A percentile compares a stretch with the other conserved stretches of the same genome.
Evolutionary conservation across 2,329 filamentous ascomycete genomes (phyloP).

Genomic region (Colletotrichum musicola): DNA sequence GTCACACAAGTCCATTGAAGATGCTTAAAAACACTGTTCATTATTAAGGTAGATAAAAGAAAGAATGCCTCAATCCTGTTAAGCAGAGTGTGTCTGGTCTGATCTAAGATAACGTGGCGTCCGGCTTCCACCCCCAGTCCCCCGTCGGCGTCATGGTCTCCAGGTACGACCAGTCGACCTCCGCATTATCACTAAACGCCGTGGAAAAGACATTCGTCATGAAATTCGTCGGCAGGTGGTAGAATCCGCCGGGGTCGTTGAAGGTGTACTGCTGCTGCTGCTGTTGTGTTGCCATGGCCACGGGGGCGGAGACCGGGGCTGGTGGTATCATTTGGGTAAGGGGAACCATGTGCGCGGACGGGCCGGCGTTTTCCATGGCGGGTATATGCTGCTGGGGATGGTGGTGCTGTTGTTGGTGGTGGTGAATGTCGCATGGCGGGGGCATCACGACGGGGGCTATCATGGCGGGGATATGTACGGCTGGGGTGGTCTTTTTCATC

Average conservation of each 20-base stretch:
- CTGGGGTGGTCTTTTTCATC: background rate
- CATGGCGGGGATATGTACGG: background rate
- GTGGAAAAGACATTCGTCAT: constrained; percentile 29
- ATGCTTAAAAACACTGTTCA: background rate
- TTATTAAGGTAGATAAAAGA: background rate
- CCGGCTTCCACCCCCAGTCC: background rate
- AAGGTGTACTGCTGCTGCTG: constrained; percentile 18
- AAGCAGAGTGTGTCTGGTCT: background rate
- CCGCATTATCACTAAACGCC: constrained; percentile 28
- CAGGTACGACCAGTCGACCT: constrained; percentile 31
- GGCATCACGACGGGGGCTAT: background rate
- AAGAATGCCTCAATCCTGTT: no score
- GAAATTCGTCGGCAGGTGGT: constrained; percentile 25
- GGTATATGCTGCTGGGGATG: background rate
- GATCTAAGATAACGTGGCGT: background rate
- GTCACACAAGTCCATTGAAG: background rate
- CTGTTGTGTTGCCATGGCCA: background rate
- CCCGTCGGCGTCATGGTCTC: background rate
- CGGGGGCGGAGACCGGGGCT: no score
- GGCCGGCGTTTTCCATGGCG: background rate
- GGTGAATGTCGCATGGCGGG: background rate
- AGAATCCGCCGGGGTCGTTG: constrained; percentile 12
- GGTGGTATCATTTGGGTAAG: constrained; percentile 18
- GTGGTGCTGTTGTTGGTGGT: background rate
- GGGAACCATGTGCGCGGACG: no score